Percentiles rank a stretch among this genome's conserved stretches.
phyloP scores from a whole-genome alignment of 2,329 filamentous ascomycete genomes.

The Colletotrichum musicola region DNA sequence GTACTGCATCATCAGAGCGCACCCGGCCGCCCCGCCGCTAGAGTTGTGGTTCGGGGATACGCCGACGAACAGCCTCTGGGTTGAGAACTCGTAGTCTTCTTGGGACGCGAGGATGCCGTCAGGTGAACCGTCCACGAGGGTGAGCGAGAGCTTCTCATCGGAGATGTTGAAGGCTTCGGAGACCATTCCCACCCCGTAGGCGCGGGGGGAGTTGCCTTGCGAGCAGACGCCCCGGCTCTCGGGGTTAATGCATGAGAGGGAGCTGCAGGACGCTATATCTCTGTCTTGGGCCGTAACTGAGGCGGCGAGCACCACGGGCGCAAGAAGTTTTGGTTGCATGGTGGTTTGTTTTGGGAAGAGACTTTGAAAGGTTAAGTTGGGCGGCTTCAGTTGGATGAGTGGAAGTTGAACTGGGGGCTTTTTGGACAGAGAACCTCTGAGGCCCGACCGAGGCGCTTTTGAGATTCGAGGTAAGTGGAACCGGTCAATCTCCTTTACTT shows the following conservation, averaged over 20 bases:
- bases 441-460: too few relatives aligned
- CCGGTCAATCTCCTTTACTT: neutral
- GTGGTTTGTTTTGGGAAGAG: neutral
- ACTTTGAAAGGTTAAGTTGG: neutral
- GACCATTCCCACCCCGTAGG: neutral
- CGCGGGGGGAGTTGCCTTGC: neutral
- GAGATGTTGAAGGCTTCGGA: neutral
- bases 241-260: conserved; percentile 1
- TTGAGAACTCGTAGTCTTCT: neutral
- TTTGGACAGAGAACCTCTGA: too few relatives aligned
- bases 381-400: too few relatives aligned
- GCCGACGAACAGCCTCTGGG: conserved; percentile 8
- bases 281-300: neutral
- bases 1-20: conserved; percentile 6
- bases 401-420: too few relatives aligned
- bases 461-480: neutral
- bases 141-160: neutral
- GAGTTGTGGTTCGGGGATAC: neutral
- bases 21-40: neutral
- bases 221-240: neutral
- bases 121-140: neutral
- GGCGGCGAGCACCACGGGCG: neutral
- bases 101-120: neutral
- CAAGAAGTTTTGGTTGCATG: neutral
- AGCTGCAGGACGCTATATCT: neutral